phyloP scores from a whole-genome alignment of 495 filamentous ascomycete species.

The Penicillium flavigenum region DNA sequence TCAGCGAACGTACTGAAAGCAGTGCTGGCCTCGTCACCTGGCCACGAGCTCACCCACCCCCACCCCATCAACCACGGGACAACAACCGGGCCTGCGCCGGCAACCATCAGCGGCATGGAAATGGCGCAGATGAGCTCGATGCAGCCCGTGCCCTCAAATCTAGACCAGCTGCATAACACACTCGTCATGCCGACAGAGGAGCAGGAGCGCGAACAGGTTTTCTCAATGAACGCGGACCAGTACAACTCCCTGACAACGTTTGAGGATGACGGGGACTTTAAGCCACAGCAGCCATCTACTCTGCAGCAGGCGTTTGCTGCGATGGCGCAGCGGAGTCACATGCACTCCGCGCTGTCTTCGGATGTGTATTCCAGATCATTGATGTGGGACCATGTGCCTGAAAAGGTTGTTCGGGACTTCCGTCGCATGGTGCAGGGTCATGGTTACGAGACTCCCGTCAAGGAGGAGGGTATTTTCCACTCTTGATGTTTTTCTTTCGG shows the following conservation, averaged over 20 bases:
- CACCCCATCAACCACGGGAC: conserved; percentile 39
- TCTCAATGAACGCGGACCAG: conserved; percentile 79
- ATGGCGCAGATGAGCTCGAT: conserved; percentile 54
- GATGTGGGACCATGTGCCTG: conserved; percentile 90
- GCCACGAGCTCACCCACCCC: conserved; percentile 32
- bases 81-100: conserved; percentile 36
- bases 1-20: conserved; percentile 87
- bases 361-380: conserved; percentile 92
- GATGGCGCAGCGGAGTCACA: conserved; percentile 49
- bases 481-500: conserved; percentile 11
- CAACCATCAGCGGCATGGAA: conserved; percentile 46
- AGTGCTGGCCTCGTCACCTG: conserved; percentile 66
- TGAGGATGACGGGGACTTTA: conserved; percentile 43
- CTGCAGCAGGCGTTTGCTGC: conserved; percentile 80
- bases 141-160: conserved; percentile 58
- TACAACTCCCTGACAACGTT: conserved; percentile 80
- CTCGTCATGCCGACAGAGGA: conserved; percentile 76
- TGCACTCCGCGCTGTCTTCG: conserved; percentile 34
- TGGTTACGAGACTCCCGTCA: conserved; percentile 46
- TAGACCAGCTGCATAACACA: conserved; percentile 72
- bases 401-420: conserved; percentile 90
- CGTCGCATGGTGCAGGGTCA: conserved; percentile 76
- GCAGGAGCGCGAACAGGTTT: conserved; percentile 86
- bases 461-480: conserved; percentile 34
- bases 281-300: conserved; percentile 53